These are phyloP conservation scores for Aspergillus taichungensis DNA, from an alignment of 495 filamentous ascomycete species.

Conservation along the genomic window DNA sequence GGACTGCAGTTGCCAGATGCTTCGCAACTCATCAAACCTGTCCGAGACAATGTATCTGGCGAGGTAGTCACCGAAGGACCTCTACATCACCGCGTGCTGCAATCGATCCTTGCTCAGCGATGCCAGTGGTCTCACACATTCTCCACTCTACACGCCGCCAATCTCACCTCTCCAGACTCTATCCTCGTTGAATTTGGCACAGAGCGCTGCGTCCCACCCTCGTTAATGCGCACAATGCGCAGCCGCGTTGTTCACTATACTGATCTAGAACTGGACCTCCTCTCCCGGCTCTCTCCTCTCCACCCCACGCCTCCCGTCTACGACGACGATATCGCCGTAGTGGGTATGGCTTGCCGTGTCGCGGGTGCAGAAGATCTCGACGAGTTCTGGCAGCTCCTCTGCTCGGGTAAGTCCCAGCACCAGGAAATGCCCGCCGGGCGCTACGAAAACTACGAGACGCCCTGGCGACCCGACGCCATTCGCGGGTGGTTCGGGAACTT, in stretches of 20 bases:
- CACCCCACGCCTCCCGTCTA: constrained; percentile 1
- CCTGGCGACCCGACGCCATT: constrained; percentile 23
- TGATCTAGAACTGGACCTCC: constrained; percentile 3
- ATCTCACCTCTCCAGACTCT: constrained; percentile 8
- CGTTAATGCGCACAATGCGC: constrained; percentile 16
- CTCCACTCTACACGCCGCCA: constrained; percentile 5
- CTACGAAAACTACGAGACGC: constrained; percentile 23
- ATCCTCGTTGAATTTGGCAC: constrained; percentile 32
- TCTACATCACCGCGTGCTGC: constrained; percentile 25
- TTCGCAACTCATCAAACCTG: constrained; percentile 20
- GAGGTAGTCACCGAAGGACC: not conserved
- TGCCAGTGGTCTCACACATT: constrained; percentile 35
- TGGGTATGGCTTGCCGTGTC: constrained; percentile 43
- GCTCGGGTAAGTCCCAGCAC: constrained; percentile 35
- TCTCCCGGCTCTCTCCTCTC: constrained; percentile 4
- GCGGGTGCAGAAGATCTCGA: constrained; percentile 40
- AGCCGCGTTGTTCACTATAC: constrained; percentile 18
- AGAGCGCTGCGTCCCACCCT: constrained; percentile 33
- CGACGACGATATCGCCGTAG: constrained; percentile 38
- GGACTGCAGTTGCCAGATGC: constrained; percentile 31
- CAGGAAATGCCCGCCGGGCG: constrained; percentile 27
- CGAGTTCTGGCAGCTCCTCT: constrained; percentile 37
- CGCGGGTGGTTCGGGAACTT: constrained; percentile 42
- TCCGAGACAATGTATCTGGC: constrained; percentile 17
- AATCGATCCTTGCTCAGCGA: constrained; percentile 31